These are phyloP conservation scores for Arctium lappa DNA, from an alignment of 129 eudicot genomes.

Conservation along the genomic window DNA sequence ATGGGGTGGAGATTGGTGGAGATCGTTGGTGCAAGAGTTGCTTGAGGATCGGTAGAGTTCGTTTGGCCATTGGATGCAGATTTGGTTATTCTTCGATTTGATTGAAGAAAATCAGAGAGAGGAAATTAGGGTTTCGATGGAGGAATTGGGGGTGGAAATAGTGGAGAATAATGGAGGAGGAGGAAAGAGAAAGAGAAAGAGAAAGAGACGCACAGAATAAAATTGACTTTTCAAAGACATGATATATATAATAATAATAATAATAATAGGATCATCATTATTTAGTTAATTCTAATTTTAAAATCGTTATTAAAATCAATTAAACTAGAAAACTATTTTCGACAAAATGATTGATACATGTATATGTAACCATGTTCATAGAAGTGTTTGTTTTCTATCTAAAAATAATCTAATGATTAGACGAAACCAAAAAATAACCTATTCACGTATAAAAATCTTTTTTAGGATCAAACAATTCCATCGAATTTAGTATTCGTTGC, in stretches of 20 bases:
- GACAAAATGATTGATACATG: too few relatives aligned
- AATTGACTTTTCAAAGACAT: conserved; percentile 22
- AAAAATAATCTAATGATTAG: too few relatives aligned
- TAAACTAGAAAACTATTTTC: too few relatives aligned
- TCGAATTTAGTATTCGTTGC: too few relatives aligned
- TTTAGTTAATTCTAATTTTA: too few relatives aligned
- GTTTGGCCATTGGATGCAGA: conserved; percentile 35
- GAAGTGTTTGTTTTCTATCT: too few relatives aligned
- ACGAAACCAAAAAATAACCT: too few relatives aligned
- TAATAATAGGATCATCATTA: too few relatives aligned
- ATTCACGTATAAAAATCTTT: too few relatives aligned
- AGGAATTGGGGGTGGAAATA: conserved; percentile 4
- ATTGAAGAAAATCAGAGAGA: not conserved
- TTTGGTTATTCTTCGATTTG: conserved; percentile 10
- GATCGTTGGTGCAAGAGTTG: conserved; percentile 21
- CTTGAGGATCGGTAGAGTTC: conserved; percentile 45
- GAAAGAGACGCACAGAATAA: not conserved
- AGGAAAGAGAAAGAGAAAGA: not conserved
- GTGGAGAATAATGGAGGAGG: conserved; percentile 25
- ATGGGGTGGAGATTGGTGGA: conserved; percentile 9
- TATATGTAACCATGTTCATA: too few relatives aligned
- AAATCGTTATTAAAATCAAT: too few relatives aligned
- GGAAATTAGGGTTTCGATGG: conserved; percentile 27
- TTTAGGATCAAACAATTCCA: too few relatives aligned
- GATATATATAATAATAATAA: not conserved